phyloP scores from a whole-genome alignment of 2,329 filamentous ascomycete genomes.

The Grosmannia huntii region DNA sequence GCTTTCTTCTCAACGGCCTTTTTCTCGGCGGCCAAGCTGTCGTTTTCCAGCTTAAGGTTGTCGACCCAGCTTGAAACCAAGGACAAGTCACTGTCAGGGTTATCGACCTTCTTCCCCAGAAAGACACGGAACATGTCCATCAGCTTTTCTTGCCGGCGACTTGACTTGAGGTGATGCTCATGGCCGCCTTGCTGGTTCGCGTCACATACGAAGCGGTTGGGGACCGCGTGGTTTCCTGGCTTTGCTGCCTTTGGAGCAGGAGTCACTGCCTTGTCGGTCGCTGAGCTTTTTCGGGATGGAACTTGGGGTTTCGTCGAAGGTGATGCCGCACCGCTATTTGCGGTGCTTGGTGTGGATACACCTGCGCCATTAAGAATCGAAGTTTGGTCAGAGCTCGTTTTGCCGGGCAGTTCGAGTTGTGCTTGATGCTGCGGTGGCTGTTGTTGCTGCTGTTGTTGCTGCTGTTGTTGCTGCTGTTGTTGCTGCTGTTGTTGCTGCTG shows the following conservation, averaged over 20 bases:
- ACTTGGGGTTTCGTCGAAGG: slow-evolving; percentile 25
- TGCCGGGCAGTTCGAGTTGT: not conserved
- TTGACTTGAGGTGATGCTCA: slow-evolving; percentile 78
- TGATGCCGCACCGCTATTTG: slow-evolving; percentile 15
- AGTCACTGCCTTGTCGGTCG: slow-evolving; percentile 25
- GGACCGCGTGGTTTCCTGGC: slow-evolving; percentile 17
- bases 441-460: slow-evolving; percentile 10
- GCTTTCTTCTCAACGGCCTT: slow-evolving; percentile 9
- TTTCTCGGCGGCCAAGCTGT: slow-evolving; percentile 61
- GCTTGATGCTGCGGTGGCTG: not conserved
- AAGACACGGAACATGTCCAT: slow-evolving; percentile 82
- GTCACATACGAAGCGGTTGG: slow-evolving; percentile 38
- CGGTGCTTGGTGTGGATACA: not conserved
- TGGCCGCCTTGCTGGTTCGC: slow-evolving; percentile 54
- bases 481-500: not conserved
- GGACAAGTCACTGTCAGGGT: slow-evolving; percentile 70
- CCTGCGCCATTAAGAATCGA: slow-evolving; percentile 3
- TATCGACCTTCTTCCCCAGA: slow-evolving; percentile 70
- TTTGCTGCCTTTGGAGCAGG: slow-evolving; percentile 23
- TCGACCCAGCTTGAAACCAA: slow-evolving; percentile 95
- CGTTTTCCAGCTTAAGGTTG: slow-evolving; percentile 78
- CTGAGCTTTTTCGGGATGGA: slow-evolving; percentile 30
- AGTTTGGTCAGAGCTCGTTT: not conserved
- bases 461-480: slow-evolving; percentile 14
- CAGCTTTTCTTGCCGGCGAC: slow-evolving; percentile 87